Base-by-base conservation (phyloP, 192 early-diverging fungal species). In the Irineochytrium annulatum region DNA sequence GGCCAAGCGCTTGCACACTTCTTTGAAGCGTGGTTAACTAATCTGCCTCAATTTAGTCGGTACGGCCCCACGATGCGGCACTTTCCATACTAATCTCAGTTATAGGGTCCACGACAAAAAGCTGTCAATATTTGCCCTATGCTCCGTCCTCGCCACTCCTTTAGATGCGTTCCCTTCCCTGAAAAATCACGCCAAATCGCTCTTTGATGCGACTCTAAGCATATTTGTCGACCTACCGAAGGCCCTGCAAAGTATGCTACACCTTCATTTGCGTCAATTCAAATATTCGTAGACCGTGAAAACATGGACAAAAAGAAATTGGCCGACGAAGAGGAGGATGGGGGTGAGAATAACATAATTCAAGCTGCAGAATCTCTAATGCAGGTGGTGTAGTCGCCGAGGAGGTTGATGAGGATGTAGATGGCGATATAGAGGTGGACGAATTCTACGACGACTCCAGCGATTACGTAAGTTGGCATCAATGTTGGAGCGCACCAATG, bases 11-110 rank as follows among this genome's bases (percentile, higher is more conserved):
- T 48, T 26, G 4, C 28, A 28, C 52, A 45, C 34, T 67, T 67
- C 51, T 67, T 67, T 33, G 58, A 49, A 31, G 31, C 60, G 26
- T 67, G 65, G 65, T 67, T 67, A 35, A 60, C 59, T 34, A 46
- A 67, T 32, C 56, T 67, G 3, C 48, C 51, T 11, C 13, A 41
- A 8, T 57, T 65, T 46, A 57, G 55, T 0, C 63, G 63, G 37
- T 41, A 41, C 37, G 37, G n/a, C 11, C n/a, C n/a, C 37, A 41
- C 11, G 37, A n/a, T n/a, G n/a, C n/a, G n/a, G n/a, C n/a, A n/a
- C n/a, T n/a, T n/a, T n/a, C 37, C 11, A 41, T 41, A 41, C 11
- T 13, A 41, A 41, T 13, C n/a, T 13, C 8, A 22, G 11, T 49
- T 24, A 8, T 20, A 49, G 46, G 34, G 65, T 67, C 8, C 55